Evolutionary conservation across 371 early-diverging fungal species (phyloP), one percentile per base, ranked within the genome.

Genomic region (Dipsacomyces acuminosporus): DNA sequence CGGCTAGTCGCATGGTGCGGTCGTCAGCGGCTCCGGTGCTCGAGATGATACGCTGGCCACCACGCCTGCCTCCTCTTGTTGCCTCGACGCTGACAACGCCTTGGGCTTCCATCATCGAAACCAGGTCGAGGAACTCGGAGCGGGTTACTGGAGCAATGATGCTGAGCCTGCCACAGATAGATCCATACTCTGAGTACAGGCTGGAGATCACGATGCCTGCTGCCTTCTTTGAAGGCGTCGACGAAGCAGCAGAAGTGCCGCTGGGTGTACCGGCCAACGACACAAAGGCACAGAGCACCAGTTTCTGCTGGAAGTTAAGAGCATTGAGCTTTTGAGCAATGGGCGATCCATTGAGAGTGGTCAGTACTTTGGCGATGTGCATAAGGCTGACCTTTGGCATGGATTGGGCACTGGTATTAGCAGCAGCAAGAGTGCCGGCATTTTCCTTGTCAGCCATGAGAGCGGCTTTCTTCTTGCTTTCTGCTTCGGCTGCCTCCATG

Each of bases 271-370:
- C 44, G 17, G 54, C 42, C 15, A 60, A 55, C 30, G 48, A 47
- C 19, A 46, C 18, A 33, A 47, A 30, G 1, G 54, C 55, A 41
- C 61, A 61, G 36, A 94, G 66, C 6, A 89, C 85, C 30, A 91
- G 77, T 71, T 91, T 87, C 54, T 88, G 89, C 56, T 92, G 93
- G 19, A 89, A 67, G 51, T 82, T 88, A 38, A 93, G 64, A 7
- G 72, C 78, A 24, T 74, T 75, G 35, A 94, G 74, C 53, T 82
- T 85, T 21, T 82, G 78, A 3, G 79, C 71, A 11, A 73, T 75
- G 0, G 84, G 76, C 0, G 82, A 80, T 13, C 90, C 92, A 61
- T 77, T 83, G 2, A 85, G 80, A 3, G 64, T 61, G 30, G 79
- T 72, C 43, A 87, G 64, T 1, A 88, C 92, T 61, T 81, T 80